phyloP scores from a whole-genome alignment of 768 basidiomycete species.

The Butyriboletus loyo region DNA sequence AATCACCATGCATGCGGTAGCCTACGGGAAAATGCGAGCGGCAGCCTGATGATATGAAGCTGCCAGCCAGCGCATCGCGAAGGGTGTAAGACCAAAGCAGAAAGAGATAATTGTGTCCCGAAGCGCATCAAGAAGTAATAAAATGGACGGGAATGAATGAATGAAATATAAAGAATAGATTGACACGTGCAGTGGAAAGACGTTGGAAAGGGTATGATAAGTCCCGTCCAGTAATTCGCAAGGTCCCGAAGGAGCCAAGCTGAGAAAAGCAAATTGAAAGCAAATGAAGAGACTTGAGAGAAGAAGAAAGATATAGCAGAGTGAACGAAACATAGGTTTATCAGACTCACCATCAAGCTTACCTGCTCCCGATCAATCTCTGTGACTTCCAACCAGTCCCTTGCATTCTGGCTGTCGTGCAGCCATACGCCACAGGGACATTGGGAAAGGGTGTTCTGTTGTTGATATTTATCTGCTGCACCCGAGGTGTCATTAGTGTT shows the following conservation, averaged over 20 bases:
- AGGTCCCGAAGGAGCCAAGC: conserved; percentile 5
- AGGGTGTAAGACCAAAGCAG: conserved; percentile 3
- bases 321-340: conserved; percentile 5
- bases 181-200: conserved; percentile 3
- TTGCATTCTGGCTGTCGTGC: conserved; percentile 31
- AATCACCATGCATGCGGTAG: conserved; percentile 28
- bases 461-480: background rate
- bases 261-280: conserved; percentile 12
- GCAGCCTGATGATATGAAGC: conserved; percentile 16
- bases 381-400: conserved; percentile 33
- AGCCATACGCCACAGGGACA: conserved; percentile 20
- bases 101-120: conserved; percentile 2
- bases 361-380: conserved; percentile 28
- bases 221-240: conserved; percentile 8
- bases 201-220: conserved; percentile 7
- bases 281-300: background rate
- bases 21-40: conserved; percentile 23
- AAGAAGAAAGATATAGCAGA: background rate
- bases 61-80: conserved; percentile 10
- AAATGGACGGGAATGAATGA: conserved; percentile 6
- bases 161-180: conserved; percentile 1
- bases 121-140: conserved; percentile 16
- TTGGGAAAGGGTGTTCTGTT: background rate
- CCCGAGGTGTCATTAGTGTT: conserved; percentile 6
- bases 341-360: conserved; percentile 27